Evolutionary conservation across 495 filamentous ascomycete species (phyloP), one percentile per base, ranked within the genome.

Genomic region (Corynascus novoguineensis): DNA sequence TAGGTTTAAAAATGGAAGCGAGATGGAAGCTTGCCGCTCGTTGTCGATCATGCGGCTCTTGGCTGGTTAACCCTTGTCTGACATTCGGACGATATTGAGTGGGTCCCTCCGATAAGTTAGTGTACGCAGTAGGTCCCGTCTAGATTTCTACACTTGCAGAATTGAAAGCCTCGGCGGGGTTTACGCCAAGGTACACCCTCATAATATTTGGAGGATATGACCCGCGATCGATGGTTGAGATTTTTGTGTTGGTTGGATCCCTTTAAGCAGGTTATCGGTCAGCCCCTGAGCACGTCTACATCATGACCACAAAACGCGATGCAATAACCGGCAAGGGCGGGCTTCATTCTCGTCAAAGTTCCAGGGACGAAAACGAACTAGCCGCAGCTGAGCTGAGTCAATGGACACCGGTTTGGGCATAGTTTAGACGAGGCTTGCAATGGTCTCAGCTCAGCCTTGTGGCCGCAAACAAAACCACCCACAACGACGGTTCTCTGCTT

Each of bases 1-100:
- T 29, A 25, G 5, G 5, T 25, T 28, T 25, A 37, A 50, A 37
- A 50, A 48, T 31, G 24, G 21, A 48, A 17, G 19, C 7, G 17
- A 46, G 9, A 29, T 40, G 31, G 12, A 49, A 17, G 42, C 12
- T n/a, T 47, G 29, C 41, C 27, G 50, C 50, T 37, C 37, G n/a
- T n/a, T 53, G 52, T 42, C 41, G 52, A 55, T 55, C 41, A 55
- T 55, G 52, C 40, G 52, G 52, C 52, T 55, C 52, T 53, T 53
- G 51, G 51, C 51, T 19, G 34, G 19, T 49, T 25, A 25, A 42
- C 32, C 53, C 53, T 35, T 56, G 53, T 56, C 45, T 29, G 17
- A 17, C 10, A 22, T 28, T 49, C 24, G 34, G 53, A 41, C 22
- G 45, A 49, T 21, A 41, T 31, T 32, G 34, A 48, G 45, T 56